These are phyloP conservation scores for Tetrastigma voinierianum DNA, from an alignment of 164 flowering plant species.

Conservation along the genomic window DNA sequence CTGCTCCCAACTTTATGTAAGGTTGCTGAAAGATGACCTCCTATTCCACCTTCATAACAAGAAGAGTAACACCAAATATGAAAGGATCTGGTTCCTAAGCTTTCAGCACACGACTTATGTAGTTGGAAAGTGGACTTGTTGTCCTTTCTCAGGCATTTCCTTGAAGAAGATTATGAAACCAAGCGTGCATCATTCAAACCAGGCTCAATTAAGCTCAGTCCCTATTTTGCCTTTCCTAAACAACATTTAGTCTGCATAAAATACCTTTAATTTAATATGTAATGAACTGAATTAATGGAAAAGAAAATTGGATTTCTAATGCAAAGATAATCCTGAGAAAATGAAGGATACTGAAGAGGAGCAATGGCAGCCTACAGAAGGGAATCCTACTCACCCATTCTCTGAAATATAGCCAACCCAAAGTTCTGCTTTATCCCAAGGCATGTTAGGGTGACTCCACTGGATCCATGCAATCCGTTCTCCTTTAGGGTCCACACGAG, in stretches of 20 bases:
- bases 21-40: no score
- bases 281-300: background rate
- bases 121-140: no score
- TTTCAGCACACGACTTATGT: no score
- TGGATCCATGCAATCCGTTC: constrained; percentile 87
- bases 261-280: background rate
- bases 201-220: background rate
- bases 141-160: no score
- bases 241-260: background rate
- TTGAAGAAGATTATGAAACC: no score
- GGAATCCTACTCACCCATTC: constrained; percentile 55
- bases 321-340: no score
- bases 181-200: background rate
- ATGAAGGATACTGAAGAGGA: background rate
- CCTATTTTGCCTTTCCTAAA: background rate
- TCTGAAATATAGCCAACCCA: constrained; percentile 92
- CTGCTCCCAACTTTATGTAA: no score
- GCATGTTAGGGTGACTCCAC: constrained; percentile 98
- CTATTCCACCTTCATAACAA: no score
- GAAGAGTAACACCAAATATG: no score
- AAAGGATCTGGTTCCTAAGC: no score
- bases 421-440: constrained; percentile 93
- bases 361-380: background rate
- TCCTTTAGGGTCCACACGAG: constrained; percentile 74
- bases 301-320: background rate